These are phyloP conservation scores for Vitis hybrid DNA, from an alignment of 177 flowering plant genomes.

Conservation along the genomic window DNA sequence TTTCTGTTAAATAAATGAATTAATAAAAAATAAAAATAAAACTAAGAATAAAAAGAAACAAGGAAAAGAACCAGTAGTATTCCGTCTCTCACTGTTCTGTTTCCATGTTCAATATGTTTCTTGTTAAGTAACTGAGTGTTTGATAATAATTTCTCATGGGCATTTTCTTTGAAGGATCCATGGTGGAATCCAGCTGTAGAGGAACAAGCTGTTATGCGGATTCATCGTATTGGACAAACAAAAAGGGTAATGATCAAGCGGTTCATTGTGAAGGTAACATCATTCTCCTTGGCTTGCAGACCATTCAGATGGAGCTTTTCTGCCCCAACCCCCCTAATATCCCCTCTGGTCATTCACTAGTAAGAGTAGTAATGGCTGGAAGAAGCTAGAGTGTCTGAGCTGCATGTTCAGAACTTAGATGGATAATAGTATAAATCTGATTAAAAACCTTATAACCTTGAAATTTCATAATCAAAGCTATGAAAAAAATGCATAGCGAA, in stretches of 20 bases:
- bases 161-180: conserved; percentile 65
- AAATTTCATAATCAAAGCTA: too few relatives aligned
- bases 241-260: conserved; percentile 77
- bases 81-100: background rate
- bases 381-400: too few relatives aligned
- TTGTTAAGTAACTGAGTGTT: background rate
- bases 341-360: background rate
- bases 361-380: too few relatives aligned
- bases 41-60: too few relatives aligned
- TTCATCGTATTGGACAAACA: conserved; percentile 98
- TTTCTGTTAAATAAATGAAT: background rate
- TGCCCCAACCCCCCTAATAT: too few relatives aligned
- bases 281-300: background rate
- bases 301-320: background rate
- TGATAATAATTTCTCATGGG: background rate
- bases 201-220: conserved; percentile 99
- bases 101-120: background rate
- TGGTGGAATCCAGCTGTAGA: conserved; percentile 99
- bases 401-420: too few relatives aligned
- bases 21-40: too few relatives aligned
- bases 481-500: too few relatives aligned
- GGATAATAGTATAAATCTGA: too few relatives aligned
- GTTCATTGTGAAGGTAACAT: conserved; percentile 85
- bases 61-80: background rate
- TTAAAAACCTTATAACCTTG: too few relatives aligned